These are phyloP conservation scores for Jacaranda mimosifolia DNA, from an alignment of 257 asterid species.

Conservation along the genomic window DNA sequence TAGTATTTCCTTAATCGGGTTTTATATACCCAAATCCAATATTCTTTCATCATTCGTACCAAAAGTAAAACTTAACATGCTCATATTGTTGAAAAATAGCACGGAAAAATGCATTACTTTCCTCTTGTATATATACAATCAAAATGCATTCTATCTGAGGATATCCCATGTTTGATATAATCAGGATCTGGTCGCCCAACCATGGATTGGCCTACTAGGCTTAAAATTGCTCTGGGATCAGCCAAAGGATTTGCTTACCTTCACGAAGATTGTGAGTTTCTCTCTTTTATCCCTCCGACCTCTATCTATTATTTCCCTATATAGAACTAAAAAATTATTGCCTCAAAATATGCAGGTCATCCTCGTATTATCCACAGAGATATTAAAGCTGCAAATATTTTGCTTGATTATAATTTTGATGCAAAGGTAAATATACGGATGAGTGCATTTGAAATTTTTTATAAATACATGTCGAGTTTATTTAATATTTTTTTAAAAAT, in stretches of 20 bases:
- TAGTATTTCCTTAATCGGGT: no score
- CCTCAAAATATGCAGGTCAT: constrained; percentile 63
- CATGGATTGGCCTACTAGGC: constrained; percentile 58
- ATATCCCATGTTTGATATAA: not conserved
- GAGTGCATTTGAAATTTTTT: not conserved
- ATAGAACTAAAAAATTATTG: not conserved
- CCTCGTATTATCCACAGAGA: constrained; percentile 95
- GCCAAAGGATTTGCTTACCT: constrained; percentile 75
- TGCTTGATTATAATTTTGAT: constrained; percentile 68
- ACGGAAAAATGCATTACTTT: no score
- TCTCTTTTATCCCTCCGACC: not conserved
- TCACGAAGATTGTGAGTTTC: constrained; percentile 63
- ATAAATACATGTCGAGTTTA: not conserved
- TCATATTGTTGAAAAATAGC: no score
- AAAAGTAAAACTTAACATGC: no score
- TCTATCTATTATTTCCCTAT: not conserved
- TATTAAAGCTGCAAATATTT: constrained; percentile 85
- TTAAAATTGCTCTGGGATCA: constrained; percentile 65
- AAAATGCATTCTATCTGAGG: no score
- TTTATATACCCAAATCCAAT: no score
- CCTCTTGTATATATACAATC: no score
- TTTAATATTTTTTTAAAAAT: not conserved
- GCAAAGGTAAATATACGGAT: constrained; percentile 70
- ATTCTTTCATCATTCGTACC: no score
- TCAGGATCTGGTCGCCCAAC: constrained; percentile 49